Evolutionary conservation across 371 early-diverging fungal genomes (phyloP), one percentile per base, ranked within the genome.

Genomic region (Choanephora cucurbitarum): DNA sequence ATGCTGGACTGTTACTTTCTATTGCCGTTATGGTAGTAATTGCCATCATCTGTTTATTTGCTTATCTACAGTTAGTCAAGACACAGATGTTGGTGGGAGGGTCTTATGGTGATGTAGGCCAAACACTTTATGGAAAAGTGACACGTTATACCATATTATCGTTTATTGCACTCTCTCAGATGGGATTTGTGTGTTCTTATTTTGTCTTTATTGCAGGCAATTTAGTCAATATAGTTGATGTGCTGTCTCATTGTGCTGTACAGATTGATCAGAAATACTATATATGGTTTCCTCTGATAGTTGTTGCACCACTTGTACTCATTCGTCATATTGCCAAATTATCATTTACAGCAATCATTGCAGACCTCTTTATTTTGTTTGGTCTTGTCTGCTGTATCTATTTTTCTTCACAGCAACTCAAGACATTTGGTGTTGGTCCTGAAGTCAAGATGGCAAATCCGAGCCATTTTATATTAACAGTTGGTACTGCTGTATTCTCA

Each of bases 61-160:
- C 70, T 11, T 67, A 69, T 45, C 46, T 64, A n/a, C 57, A 58
- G 10, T 53, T 73, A 13, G 67, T 73, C 4, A 50, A 62, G 37
- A 59, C 67, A 1, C 73, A 84, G 44, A 50, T 61, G 41, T 52
- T 57, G 14, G 52, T 81, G 2, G 81, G 81, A 37, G 89, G 90
- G 17, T 88, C 88, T 21, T 93, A 88, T 71, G 92, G 93, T 43
- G 93, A 93, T 55, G 81, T 92, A 63, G 93, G 88, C 0, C 70
- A 79, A 47, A 58, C 72, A 2, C 70, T 90, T 21, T 90, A 83
- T 59, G 93, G 93, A 13, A 74, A 65, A 8, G 37, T n/a, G 1
- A 39, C 83, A 52, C 77, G 86, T 23, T 66, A 74, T 52, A 54
- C 79, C 17, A 87, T 91, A 0, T 64, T 87, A 15, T 57, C 72